Conservation (phyloP, 805 yeast genomes). For the Millerozyma acaciae region DNA sequence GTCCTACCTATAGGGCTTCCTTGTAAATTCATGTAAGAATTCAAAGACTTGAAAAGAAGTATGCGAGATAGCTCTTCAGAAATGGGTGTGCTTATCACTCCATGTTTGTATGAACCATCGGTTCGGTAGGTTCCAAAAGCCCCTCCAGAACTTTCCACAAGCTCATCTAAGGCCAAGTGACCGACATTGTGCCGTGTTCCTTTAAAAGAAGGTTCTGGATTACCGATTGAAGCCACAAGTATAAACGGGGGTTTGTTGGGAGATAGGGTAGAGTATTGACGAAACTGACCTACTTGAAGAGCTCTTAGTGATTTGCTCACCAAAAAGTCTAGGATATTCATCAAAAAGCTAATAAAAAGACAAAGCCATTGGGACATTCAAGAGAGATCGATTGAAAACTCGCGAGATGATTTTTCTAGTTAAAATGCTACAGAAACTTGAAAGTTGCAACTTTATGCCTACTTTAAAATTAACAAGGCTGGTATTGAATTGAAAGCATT, state of each 20-base stretch:
- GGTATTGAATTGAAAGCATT: too few relatives aligned
- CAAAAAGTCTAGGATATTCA: too few relatives aligned
- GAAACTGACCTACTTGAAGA: too few relatives aligned
- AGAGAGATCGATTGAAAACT: background rate
- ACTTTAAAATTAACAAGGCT: too few relatives aligned
- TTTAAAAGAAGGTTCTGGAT: slow-evolving; percentile 61
- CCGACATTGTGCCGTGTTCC: slow-evolving; percentile 81
- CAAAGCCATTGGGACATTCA: too few relatives aligned
- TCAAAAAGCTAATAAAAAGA: too few relatives aligned
- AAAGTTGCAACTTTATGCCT: too few relatives aligned
- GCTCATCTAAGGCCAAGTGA: slow-evolving; percentile 45
- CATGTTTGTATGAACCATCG: slow-evolving; percentile 19
- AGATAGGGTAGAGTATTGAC: too few relatives aligned
- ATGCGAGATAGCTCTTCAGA: slow-evolving; percentile 22
- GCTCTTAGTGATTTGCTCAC: too few relatives aligned
- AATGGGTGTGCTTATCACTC: slow-evolving; percentile 17
- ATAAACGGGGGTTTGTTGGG: slow-evolving; percentile 15
- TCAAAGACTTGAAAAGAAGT: slow-evolving; percentile 45
- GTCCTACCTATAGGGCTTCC: slow-evolving; percentile 54
- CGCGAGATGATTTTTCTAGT: too few relatives aligned
- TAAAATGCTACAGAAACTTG: too few relatives aligned
- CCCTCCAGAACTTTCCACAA: slow-evolving; percentile 22
- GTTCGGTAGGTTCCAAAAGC: slow-evolving; percentile 14
- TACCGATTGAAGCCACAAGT: slow-evolving; percentile 60
- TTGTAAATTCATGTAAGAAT: slow-evolving; percentile 64